These are phyloP conservation scores for Pontederia paniculata DNA, from an alignment of 176 grass and related monocot species.

Conservation along the genomic window DNA sequence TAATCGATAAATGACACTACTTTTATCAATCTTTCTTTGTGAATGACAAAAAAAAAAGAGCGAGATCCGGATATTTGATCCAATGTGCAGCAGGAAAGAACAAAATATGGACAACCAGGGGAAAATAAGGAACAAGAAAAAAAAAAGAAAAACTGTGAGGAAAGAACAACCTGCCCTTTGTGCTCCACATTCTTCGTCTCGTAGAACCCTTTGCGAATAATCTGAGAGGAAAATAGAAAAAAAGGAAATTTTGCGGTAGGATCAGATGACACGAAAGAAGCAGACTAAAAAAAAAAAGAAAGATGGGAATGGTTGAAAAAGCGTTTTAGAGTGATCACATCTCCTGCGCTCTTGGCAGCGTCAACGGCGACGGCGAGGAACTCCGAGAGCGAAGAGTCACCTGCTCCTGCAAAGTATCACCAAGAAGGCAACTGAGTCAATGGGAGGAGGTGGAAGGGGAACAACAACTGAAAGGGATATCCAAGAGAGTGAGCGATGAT, in stretches of 20 bases:
- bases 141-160: background rate
- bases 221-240: slow-evolving; percentile 19
- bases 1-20: background rate
- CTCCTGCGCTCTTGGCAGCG: slow-evolving; percentile 67
- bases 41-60: background rate
- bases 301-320: background rate
- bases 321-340: slow-evolving; percentile 25
- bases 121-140: background rate
- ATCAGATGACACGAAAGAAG: background rate
- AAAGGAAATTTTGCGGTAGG: background rate
- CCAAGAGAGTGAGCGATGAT: no score
- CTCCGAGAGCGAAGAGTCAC: slow-evolving; percentile 17
- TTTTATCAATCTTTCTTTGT: background rate
- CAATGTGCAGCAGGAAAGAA: no score
- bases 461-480: no score
- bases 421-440: background rate
- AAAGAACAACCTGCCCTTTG: slow-evolving; percentile 61
- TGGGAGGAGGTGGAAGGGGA: no score
- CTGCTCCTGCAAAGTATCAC: background rate
- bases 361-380: slow-evolving; percentile 61
- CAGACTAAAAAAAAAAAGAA: background rate
- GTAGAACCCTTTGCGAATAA: slow-evolving; percentile 79
- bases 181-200: slow-evolving; percentile 89
- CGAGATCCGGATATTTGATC: background rate
- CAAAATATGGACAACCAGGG: background rate